Conservation (phyloP, 345 rosid genomes). For the Eucalyptus marginata region DNA sequence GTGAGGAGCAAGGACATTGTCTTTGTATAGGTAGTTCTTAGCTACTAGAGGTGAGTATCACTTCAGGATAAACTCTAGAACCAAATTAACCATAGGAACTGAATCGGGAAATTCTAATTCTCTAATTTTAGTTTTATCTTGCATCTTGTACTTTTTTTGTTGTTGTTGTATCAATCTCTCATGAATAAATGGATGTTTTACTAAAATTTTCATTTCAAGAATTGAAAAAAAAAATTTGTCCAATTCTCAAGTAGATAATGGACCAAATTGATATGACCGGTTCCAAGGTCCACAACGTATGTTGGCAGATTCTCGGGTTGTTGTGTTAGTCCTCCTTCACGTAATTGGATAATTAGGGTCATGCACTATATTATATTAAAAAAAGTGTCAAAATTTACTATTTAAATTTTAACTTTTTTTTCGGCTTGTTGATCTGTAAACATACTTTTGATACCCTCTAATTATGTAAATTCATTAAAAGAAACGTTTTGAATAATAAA, state of each 20-base stretch:
- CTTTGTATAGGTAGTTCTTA: neutral
- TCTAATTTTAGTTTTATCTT: too few relatives aligned
- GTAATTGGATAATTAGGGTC: too few relatives aligned
- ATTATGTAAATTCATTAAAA: neutral
- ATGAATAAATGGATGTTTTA: rapidly evolving
- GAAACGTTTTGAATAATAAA: too few relatives aligned
- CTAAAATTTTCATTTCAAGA: too few relatives aligned
- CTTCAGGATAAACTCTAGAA: too few relatives aligned
- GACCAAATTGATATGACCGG: rapidly evolving
- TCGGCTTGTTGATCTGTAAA: rapidly evolving
- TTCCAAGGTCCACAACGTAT: rapidly evolving
- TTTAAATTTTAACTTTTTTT: too few relatives aligned
- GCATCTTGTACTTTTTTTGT: neutral
- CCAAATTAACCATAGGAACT: neutral
- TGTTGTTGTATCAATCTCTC: neutral
- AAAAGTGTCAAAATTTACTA: neutral
- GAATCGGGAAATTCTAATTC: rapidly evolving
- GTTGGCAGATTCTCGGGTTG: rapidly evolving
- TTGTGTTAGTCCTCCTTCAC: neutral
- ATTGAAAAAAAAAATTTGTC: neutral
- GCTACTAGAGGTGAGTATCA: too few relatives aligned
- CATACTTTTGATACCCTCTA: neutral
- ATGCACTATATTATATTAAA: too few relatives aligned
- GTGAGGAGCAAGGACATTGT: rapidly evolving
- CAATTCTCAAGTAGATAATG: neutral